Percentiles rank a stretch among this genome's conserved stretches.
These are phyloP conservation scores for Limnanthes douglasii DNA, from an alignment of 345 rosid genomes.

Conservation along the genomic window DNA sequence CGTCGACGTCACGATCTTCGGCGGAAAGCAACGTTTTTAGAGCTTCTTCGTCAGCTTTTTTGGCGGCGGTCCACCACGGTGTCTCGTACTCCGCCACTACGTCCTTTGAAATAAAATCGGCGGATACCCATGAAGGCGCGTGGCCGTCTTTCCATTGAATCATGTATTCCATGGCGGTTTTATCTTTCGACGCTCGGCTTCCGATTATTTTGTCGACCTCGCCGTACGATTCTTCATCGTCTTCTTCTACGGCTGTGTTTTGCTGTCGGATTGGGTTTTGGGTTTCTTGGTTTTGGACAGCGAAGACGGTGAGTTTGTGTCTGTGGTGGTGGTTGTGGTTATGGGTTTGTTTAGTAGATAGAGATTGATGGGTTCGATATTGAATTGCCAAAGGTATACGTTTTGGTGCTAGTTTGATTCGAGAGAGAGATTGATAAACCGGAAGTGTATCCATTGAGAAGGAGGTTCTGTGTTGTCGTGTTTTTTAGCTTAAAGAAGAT, in stretches of 20 bases:
- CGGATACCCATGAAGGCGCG: constrained; percentile 69
- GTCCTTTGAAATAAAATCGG: constrained; percentile 60
- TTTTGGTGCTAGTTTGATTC: too few relatives aligned
- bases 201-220: constrained; percentile 74
- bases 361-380: too few relatives aligned
- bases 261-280: constrained; percentile 9
- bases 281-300: too few relatives aligned
- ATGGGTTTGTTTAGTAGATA: too few relatives aligned
- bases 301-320: too few relatives aligned
- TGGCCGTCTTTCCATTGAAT: constrained; percentile 92
- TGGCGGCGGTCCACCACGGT: constrained; percentile 94
- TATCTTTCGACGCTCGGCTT: constrained; percentile 33
- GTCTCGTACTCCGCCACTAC: constrained; percentile 81
- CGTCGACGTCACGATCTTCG: constrained; percentile 51
- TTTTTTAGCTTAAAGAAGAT: too few relatives aligned
- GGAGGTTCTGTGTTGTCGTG: too few relatives aligned
- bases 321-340: too few relatives aligned
- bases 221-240: constrained; percentile 48
- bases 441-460: too few relatives aligned
- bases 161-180: constrained; percentile 59
- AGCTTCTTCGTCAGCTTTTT: constrained; percentile 63
- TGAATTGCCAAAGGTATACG: too few relatives aligned
- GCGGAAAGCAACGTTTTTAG: constrained; percentile 29
- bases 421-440: too few relatives aligned
- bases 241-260: constrained; percentile 3